phyloP scores from a whole-genome alignment of 2,329 filamentous ascomycete species.

The Helminthosporium solani region DNA sequence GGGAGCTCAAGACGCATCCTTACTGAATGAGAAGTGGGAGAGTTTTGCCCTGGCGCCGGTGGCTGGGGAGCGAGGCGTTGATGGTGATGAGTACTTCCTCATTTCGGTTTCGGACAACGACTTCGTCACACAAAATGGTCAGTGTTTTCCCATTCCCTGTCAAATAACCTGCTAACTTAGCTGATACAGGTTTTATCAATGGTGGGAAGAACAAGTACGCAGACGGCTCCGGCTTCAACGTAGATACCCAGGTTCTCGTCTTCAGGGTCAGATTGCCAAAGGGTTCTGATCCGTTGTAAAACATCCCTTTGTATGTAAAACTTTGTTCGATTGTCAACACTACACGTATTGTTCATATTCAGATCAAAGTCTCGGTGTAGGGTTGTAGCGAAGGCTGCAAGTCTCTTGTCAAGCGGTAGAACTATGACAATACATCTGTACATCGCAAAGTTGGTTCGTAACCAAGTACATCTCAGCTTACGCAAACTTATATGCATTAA shows the following conservation, averaged over 20 bases:
- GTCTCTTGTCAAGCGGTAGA: no score
- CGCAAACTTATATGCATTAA: no score
- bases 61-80: slow-evolving; percentile 47
- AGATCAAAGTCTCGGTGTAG: neutral
- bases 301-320: no score
- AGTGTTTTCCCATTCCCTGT: slow-evolving; percentile 9
- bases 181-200: slow-evolving; percentile 55
- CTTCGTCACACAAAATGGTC: slow-evolving; percentile 70
- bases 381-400: neutral
- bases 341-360: no score
- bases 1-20: slow-evolving; percentile 55
- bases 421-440: no score
- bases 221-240: slow-evolving; percentile 58
- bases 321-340: neutral
- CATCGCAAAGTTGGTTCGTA: no score
- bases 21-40: slow-evolving; percentile 80
- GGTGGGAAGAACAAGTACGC: slow-evolving; percentile 57
- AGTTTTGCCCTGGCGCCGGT: slow-evolving; percentile 62
- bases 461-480: no score
- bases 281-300: slow-evolving; percentile 34
- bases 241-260: slow-evolving; percentile 64
- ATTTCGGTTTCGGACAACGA: slow-evolving; percentile 72
- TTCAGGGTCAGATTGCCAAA: slow-evolving; percentile 58
- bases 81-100: slow-evolving; percentile 67
- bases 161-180: slow-evolving; percentile 6